Base-by-base conservation (phyloP, 306 rosid species). In the Abrus pulchellus region DNA sequence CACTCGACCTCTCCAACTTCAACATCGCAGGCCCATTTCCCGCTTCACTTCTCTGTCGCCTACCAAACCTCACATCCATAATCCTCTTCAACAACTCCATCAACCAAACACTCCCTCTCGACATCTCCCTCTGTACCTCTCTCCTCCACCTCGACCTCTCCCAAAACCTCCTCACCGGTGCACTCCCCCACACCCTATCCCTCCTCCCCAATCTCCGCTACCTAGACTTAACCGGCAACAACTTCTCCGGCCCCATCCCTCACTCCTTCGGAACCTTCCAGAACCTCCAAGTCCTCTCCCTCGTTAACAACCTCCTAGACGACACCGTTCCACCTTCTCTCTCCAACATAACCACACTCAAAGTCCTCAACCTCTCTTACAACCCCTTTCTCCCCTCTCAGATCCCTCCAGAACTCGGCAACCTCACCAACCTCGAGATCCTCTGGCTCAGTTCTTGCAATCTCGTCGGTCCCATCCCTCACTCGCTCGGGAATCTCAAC, bases 161-260 rank as follows among this genome's bases (percentile, higher is more conserved):
- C 10, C 93, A 95, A 84, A 95, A 95, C 66, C 92, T 93, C 54
- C 91, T 95, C 83, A 88, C 94, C 11, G 97, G 99, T 11, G 0
- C 83, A 3, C 92, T 95, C 11, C 99, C 99, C 29, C 12, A 50
- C 56, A 20, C 90, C 4, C 61, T 95, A 0, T 7, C 97, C 2
- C 82, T 72, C 50, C 83, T 93, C 5, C 70, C 88, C 9, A 76
- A 86, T 75, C 97, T 95, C 68, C 77, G 49, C 5, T 50, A 90
- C 84, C 84, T 95, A 27, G 96, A 95, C 81, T 71, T 95, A 12
- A 85, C 96, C 12, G 99, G 90, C 1, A 95, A 95, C 82, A 95
- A 93, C 57, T 88, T 95, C 77, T 91, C 98, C 57, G 99, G 99
- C 27, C 45, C 68, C 4, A 86, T 95, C 9, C 99, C 98, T 0